phyloP scores from a whole-genome alignment of 768 basidiomycete genomes.

The Rhodotorula paludigena region DNA sequence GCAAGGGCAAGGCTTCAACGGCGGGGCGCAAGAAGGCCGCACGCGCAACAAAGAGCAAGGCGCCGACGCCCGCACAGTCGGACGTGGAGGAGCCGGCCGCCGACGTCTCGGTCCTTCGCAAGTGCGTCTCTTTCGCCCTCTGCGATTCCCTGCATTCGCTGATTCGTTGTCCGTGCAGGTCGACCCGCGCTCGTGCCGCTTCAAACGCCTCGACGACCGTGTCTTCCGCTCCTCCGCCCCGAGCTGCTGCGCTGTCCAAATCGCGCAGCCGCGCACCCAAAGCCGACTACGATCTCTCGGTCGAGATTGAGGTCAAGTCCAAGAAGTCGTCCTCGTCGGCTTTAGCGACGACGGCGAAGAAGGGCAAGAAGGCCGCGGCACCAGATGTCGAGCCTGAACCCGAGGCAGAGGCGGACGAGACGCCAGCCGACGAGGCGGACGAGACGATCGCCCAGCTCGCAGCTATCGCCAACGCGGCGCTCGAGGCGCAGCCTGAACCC shows the following conservation, averaged over 20 bases:
- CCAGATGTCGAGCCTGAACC: background rate
- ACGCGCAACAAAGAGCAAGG: background rate
- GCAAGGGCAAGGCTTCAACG: background rate
- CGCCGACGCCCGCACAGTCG: conserved; percentile 13
- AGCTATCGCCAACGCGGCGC: conserved; percentile 24
- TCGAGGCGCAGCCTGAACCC: conserved; percentile 1
- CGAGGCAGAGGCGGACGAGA: background rate
- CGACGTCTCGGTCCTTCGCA: background rate
- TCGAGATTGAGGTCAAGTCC: background rate
- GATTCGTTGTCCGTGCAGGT: background rate
- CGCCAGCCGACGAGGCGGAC: background rate
- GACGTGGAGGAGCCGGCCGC: conserved; percentile 14
- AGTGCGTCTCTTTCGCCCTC: conserved; percentile 13
- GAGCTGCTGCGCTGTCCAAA: background rate
- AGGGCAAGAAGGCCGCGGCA: conserved; percentile 18
- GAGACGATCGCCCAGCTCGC: conserved; percentile 25
- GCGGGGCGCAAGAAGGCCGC: background rate
- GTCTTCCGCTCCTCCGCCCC: background rate
- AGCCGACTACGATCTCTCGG: background rate
- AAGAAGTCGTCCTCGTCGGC: background rate
- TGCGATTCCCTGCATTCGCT: background rate
- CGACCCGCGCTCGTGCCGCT: conserved; percentile 17
- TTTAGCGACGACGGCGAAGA: background rate
- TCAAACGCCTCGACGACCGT: conserved; percentile 5
- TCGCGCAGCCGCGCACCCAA: background rate